Conservation (phyloP, 2,329 filamentous ascomycete species). For the Trichoderma koningii region DNA sequence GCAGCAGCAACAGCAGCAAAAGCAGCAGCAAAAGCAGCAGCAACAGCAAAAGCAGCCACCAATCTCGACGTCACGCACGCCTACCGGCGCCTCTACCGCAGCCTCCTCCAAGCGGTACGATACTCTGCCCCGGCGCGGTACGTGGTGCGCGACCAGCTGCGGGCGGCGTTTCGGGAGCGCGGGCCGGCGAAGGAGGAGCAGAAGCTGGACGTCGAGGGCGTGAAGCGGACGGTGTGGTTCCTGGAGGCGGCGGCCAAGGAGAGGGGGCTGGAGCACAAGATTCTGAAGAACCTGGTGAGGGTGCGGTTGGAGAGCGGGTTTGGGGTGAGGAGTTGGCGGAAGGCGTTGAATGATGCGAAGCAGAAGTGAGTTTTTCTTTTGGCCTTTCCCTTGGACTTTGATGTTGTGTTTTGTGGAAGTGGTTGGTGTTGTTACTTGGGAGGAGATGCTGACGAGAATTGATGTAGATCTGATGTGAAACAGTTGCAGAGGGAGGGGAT, state of each 20-base stretch:
- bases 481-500: constrained; percentile 44
- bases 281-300: constrained; percentile 68
- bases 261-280: constrained; percentile 68
- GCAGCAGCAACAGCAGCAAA: constrained; percentile 28
- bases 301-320: constrained; percentile 32
- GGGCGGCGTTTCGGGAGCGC: constrained; percentile 58
- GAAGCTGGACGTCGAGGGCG: constrained; percentile 52
- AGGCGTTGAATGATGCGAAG: constrained; percentile 31
- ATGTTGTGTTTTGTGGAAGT: background rate
- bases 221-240: constrained; percentile 70
- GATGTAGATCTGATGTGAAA: constrained; percentile 30
- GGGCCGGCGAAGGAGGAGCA: constrained; percentile 31
- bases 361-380: constrained; percentile 33
- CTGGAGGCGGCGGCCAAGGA: constrained; percentile 63
- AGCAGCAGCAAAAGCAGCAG: constrained; percentile 27
- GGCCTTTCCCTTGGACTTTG: background rate
- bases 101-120: constrained; percentile 68
- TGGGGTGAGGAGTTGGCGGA: constrained; percentile 30
- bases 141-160: constrained; percentile 60
- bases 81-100: constrained; percentile 71
- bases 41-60: constrained; percentile 29
- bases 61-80: constrained; percentile 57
- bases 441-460: constrained; percentile 1
- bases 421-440: background rate
- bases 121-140: constrained; percentile 70